Evolutionary conservation across 2,329 filamentous ascomycete genomes (phyloP).

Genomic region (Lomentospora prolificans): DNA sequence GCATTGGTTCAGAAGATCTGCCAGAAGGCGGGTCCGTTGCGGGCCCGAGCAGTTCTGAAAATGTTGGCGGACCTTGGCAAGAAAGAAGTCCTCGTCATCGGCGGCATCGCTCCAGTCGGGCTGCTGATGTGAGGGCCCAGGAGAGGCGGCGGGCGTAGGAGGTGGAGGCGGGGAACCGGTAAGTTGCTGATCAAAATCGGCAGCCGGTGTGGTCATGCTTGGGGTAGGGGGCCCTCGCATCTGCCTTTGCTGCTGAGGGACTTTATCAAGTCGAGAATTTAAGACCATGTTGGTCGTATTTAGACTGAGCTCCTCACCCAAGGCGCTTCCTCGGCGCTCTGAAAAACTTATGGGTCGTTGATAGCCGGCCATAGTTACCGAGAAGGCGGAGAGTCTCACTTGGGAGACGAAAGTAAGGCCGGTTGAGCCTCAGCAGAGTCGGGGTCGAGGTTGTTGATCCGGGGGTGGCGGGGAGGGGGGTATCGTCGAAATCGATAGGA

Average conservation of each 20-base stretch:
- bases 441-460: not conserved
- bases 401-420: not conserved
- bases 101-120: conserved; percentile 69
- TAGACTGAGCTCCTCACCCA: conserved; percentile 48
- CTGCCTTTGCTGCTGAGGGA: conserved; percentile 30
- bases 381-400: not conserved
- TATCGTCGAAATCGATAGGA: not conserved
- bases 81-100: conserved; percentile 73
- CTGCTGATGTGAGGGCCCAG: conserved; percentile 49
- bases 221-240: conserved; percentile 53
- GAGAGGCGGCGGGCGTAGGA: conserved; percentile 56
- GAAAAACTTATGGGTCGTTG: conserved; percentile 48
- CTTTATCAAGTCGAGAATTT: conserved; percentile 43
- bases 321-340: conserved; percentile 48
- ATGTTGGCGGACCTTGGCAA: conserved; percentile 67
- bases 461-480: not conserved
- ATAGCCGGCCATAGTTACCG: conserved; percentile 29
- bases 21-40: conserved; percentile 71
- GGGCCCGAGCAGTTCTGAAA: conserved; percentile 69
- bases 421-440: not conserved
- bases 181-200: conserved; percentile 51
- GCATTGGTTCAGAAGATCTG: conserved; percentile 85
- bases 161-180: conserved; percentile 54
- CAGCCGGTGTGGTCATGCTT: conserved; percentile 55
- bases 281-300: conserved; percentile 35